Conservation (phyloP, 2,329 filamentous ascomycete species). For the Elsinoe australis region DNA sequence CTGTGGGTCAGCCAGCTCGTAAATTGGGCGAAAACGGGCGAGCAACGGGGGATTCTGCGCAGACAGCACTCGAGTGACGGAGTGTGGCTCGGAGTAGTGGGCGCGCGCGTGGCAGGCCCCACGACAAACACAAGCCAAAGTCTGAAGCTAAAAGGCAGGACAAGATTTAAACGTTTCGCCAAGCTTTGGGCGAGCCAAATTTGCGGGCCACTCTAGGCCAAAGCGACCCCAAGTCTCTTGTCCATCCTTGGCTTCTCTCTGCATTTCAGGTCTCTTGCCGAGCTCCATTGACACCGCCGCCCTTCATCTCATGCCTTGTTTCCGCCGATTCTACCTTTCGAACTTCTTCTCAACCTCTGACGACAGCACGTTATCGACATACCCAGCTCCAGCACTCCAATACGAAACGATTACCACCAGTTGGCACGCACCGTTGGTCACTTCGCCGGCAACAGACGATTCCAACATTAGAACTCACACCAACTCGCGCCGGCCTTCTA, state of each 20-base stretch:
- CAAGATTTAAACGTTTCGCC: background rate
- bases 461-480: background rate
- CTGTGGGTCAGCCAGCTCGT: slow-evolving; percentile 5
- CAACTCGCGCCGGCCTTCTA: too few relatives aligned
- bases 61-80: background rate
- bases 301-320: too few relatives aligned
- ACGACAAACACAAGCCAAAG: background rate
- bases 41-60: background rate
- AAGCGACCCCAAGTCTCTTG: too few relatives aligned
- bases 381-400: too few relatives aligned
- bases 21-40: background rate
- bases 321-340: too few relatives aligned
- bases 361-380: too few relatives aligned
- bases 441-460: too few relatives aligned
- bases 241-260: background rate
- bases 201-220: too few relatives aligned
- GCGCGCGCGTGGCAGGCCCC: background rate
- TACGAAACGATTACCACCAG: too few relatives aligned
- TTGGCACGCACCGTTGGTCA: too few relatives aligned
- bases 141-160: background rate
- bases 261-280: background rate
- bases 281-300: too few relatives aligned
- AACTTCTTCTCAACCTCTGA: too few relatives aligned
- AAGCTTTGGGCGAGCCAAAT: slow-evolving; percentile 10
- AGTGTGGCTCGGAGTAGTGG: background rate